These are phyloP conservation scores for Monosporascus sp. DNA, from an alignment of 2,329 filamentous ascomycete species.

Conservation along the genomic window DNA sequence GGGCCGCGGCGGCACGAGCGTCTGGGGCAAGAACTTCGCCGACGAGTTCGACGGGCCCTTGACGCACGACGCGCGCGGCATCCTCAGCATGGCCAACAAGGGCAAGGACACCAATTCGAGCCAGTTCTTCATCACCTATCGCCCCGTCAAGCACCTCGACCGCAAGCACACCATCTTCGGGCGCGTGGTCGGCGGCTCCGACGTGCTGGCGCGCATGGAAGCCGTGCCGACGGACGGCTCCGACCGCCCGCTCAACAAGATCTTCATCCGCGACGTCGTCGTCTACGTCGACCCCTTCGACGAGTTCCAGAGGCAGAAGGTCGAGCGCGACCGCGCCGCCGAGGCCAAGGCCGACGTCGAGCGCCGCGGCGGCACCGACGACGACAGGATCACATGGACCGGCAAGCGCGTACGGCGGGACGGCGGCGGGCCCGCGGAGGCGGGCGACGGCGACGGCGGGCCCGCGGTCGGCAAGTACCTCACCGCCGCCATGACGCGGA, in stretches of 20 bases:
- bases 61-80: conserved; percentile 75
- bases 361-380: conserved; percentile 68
- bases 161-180: conserved; percentile 97
- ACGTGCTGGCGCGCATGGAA: conserved; percentile 72
- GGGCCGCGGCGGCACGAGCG: conserved; percentile 79
- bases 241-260: conserved; percentile 70
- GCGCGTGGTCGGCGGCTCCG: conserved; percentile 70
- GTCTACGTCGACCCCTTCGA: conserved; percentile 94
- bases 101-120: conserved; percentile 95
- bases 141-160: conserved; percentile 78
- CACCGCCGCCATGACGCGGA: conserved; percentile 47
- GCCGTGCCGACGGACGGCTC: conserved; percentile 67
- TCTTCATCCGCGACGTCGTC: conserved; percentile 75
- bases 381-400: conserved; percentile 55
- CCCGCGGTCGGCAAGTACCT: conserved; percentile 73
- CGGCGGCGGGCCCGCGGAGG: neutral
- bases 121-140: conserved; percentile 93
- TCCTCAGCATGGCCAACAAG: conserved; percentile 95
- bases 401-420: neutral
- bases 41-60: conserved; percentile 90
- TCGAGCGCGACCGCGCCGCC: conserved; percentile 54
- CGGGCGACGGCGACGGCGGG: conserved; percentile 10
- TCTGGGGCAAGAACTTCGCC: conserved; percentile 91
- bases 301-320: conserved; percentile 77
- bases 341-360: conserved; percentile 57